Evolutionary conservation across 768 basidiomycete species (phyloP).

Genomic region (Phylloporus scabripes): DNA sequence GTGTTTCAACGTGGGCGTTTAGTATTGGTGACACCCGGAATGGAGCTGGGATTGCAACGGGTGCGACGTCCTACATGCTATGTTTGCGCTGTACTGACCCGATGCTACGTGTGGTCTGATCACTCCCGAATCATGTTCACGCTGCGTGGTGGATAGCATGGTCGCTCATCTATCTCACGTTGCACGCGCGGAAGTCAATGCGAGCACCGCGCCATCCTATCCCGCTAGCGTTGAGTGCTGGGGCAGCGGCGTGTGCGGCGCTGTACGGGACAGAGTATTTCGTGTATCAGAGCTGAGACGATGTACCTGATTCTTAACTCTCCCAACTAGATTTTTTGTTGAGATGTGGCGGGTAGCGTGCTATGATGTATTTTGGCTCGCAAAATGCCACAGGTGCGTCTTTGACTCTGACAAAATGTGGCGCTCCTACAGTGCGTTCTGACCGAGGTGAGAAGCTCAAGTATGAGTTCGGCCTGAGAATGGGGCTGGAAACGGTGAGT

Average conservation of each 20-base stretch:
- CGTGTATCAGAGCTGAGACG: conserved; percentile 25
- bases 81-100: background rate
- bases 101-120: background rate
- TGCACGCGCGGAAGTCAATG: conserved; percentile 34
- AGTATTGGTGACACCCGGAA: conserved; percentile 36
- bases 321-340: background rate
- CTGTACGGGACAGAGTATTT: conserved; percentile 28
- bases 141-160: conserved; percentile 29
- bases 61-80: conserved; percentile 3
- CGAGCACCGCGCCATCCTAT: conserved; percentile 29
- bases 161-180: conserved; percentile 41
- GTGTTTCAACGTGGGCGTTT: conserved; percentile 41
- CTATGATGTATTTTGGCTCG: background rate
- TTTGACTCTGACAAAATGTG: background rate
- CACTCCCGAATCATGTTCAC: too few species aligned
- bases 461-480: too few species aligned
- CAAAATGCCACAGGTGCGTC: background rate
- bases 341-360: too few species aligned
- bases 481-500: too few species aligned
- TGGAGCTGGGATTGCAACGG: conserved; percentile 40
- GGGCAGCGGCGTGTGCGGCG: conserved; percentile 25
- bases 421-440: too few species aligned
- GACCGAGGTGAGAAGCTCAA: too few species aligned
- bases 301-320: background rate
- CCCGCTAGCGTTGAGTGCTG: conserved; percentile 31